Percentiles rank a stretch among this genome's conserved stretches.
Conservation (phyloP, 768 basidiomycete genomes). For the Dentipellis fragilis region DNA sequence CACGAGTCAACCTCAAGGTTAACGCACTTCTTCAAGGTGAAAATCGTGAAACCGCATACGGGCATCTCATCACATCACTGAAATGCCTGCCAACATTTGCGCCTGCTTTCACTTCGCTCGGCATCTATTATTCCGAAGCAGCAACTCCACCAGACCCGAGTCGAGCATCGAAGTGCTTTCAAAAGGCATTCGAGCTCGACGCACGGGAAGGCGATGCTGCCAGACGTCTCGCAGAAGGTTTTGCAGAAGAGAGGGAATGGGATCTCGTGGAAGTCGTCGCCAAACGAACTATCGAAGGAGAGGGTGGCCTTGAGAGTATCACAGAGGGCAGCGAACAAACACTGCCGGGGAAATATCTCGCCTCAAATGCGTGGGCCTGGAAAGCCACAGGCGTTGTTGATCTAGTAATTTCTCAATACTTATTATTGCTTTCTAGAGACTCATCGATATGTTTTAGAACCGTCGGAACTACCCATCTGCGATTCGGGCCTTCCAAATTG, state of each 20-base stretch:
- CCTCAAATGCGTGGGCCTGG: conserved; percentile 95
- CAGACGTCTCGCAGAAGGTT: conserved; percentile 71
- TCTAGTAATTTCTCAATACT: conserved; percentile 43
- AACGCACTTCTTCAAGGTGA: conserved; percentile 22
- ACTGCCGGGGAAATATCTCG: conserved; percentile 42
- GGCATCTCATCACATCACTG: conserved; percentile 69
- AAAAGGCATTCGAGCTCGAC: conserved; percentile 97
- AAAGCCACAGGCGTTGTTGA: conserved; percentile 91
- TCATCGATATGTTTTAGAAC: conserved; percentile 31
- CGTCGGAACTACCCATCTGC: conserved; percentile 62
- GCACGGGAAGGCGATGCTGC: conserved; percentile 83
- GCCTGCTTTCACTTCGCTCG: conserved; percentile 89
- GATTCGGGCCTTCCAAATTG: conserved; percentile 79
- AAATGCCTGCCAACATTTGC: conserved; percentile 71
- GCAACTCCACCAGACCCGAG: conserved; percentile 66
- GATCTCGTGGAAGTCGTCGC: conserved; percentile 93
- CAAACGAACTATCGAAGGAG: conserved; percentile 83
- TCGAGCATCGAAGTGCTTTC: conserved; percentile 90
- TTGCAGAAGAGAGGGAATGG: conserved; percentile 92
- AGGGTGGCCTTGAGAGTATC: conserved; percentile 58
- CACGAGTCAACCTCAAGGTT: neutral
- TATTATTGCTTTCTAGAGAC: neutral
- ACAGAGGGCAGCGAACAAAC: conserved; percentile 19
- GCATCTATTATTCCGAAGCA: conserved; percentile 75
- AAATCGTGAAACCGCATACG: conserved; percentile 57